Conservation (phyloP, 331 rosid genomes). For the Malus hybrid region DNA sequence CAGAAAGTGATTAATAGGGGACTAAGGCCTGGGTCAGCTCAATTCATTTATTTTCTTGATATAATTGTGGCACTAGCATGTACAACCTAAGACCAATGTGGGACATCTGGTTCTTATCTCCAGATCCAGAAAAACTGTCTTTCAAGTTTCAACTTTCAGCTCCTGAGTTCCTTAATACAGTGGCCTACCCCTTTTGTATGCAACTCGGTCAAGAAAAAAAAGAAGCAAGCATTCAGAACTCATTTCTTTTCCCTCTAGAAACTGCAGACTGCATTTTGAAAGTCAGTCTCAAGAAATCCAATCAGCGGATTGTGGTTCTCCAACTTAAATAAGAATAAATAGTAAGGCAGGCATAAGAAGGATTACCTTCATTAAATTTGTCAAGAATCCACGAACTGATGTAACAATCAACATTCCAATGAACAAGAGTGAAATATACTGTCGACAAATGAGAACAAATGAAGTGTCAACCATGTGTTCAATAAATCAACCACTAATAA, state of each 20-base stretch:
- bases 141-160: neutral
- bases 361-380: conserved; percentile 93
- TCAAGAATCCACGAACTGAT: conserved; percentile 92
- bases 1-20: neutral
- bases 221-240: neutral
- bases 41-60: neutral
- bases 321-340: conserved; percentile 1
- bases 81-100: neutral
- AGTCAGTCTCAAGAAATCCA: neutral
- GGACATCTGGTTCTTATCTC: neutral
- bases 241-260: neutral
- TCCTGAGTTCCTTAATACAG: neutral
- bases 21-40: neutral
- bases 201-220: neutral
- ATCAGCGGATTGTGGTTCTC: neutral
- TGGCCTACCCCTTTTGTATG: neutral
- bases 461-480: neutral
- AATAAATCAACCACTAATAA: neutral
- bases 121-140: neutral
- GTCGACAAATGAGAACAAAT: conserved; percentile 16
- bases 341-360: neutral
- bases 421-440: conserved; percentile 88
- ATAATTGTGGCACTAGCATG: neutral
- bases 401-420: conserved; percentile 88
- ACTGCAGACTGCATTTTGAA: neutral